A percentile compares a stretch with the other conserved stretches of the same genome.
These are phyloP conservation scores for Penicillium psychrofluorescens DNA, from an alignment of 495 filamentous ascomycete species.

Conservation along the genomic window DNA sequence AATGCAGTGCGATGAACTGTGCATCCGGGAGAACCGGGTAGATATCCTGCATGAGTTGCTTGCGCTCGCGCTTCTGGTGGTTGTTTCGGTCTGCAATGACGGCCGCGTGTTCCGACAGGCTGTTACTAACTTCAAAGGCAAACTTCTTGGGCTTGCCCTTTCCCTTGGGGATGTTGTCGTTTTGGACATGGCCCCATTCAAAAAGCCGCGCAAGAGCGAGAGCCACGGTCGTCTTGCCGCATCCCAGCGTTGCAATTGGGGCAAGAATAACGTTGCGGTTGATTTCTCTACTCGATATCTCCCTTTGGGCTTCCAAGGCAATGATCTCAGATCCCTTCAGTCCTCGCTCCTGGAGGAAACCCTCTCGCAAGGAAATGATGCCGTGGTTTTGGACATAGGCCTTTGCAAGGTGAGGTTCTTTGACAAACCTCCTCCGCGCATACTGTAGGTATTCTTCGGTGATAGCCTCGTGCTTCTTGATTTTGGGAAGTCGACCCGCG, in stretches of 20 bases:
- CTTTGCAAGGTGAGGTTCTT: constrained; percentile 54
- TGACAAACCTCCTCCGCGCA: constrained; percentile 62
- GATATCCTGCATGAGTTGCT: constrained; percentile 80
- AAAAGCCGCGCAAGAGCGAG: constrained; percentile 78
- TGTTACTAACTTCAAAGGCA: constrained; percentile 53
- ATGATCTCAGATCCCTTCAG: constrained; percentile 83
- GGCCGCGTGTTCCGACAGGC: constrained; percentile 53
- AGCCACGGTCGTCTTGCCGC: constrained; percentile 92
- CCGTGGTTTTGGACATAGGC: constrained; percentile 82
- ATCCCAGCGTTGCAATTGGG: constrained; percentile 87
- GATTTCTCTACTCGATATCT: constrained; percentile 33
- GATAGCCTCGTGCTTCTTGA: constrained; percentile 80
- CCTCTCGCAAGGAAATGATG: constrained; percentile 86
- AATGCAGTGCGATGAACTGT: constrained; percentile 85
- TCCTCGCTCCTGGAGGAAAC: constrained; percentile 72
- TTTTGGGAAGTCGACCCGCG: constrained; percentile 60
- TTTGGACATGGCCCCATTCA: constrained; percentile 90
- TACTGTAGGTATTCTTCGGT: constrained; percentile 86
- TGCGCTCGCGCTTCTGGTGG: constrained; percentile 76
- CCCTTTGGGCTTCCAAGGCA: constrained; percentile 44
- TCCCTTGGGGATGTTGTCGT: constrained; percentile 86
- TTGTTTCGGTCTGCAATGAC: constrained; percentile 95
- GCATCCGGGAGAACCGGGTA: constrained; percentile 49
- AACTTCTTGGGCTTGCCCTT: constrained; percentile 65
- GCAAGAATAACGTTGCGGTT: constrained; percentile 65